Conservation (phyloP, 805 yeast species). For the Starmera caribaea region DNA sequence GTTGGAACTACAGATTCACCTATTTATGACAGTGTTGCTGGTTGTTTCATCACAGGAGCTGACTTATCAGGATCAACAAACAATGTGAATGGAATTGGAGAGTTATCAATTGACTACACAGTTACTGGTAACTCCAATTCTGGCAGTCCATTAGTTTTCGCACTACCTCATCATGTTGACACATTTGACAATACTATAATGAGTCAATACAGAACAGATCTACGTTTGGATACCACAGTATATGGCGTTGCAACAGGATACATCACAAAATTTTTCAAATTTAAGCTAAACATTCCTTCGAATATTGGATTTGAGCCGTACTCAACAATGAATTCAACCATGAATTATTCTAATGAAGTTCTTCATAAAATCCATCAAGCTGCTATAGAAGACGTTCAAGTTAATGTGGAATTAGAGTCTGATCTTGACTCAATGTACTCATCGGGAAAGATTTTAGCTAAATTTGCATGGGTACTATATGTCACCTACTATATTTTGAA, state of each 20-base stretch:
- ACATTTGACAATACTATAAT: conserved; percentile 28
- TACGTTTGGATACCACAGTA: conserved; percentile 37
- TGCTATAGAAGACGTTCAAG: conserved; percentile 25
- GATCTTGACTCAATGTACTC: conserved; percentile 79
- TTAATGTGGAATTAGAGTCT: conserved; percentile 36
- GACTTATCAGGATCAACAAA: conserved; percentile 30
- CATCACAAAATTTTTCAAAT: conserved; percentile 28
- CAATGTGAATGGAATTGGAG: conserved; percentile 23
- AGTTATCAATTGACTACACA: conserved; percentile 33
- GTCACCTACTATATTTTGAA: conserved; percentile 58
- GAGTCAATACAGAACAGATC: conserved; percentile 20
- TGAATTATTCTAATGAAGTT: conserved; percentile 21
- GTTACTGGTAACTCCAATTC: conserved; percentile 36
- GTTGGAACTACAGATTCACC: conserved; percentile 38
- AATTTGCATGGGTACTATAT: conserved; percentile 79
- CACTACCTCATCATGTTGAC: conserved; percentile 57
- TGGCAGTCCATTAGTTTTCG: conserved; percentile 41
- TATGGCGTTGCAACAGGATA: conserved; percentile 38
- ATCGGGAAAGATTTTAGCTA: conserved; percentile 81
- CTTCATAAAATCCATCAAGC: conserved; percentile 22
- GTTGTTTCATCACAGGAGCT: conserved; percentile 45
- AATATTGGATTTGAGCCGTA: conserved; percentile 36
- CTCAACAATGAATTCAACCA: conserved; percentile 19
- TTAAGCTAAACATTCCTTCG: conserved; percentile 34
- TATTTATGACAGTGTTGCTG: conserved; percentile 52